Percentiles rank a stretch among this genome's conserved stretches.
phyloP scores from a whole-genome alignment of 371 early-diverging fungal genomes.

The Choanephora cucurbitarum region DNA sequence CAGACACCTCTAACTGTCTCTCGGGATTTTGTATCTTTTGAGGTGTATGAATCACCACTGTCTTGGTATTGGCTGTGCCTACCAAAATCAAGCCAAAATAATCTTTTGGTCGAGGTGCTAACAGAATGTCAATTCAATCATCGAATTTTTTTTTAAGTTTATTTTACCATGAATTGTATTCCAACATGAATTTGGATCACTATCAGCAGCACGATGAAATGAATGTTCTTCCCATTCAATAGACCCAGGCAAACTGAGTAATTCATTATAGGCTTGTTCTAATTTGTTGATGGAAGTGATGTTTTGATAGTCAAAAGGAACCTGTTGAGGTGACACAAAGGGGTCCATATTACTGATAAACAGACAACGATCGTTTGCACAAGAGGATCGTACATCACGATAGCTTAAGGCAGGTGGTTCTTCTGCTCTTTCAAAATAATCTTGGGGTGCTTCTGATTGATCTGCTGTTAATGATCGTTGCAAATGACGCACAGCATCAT shows the following conservation, averaged over 20 bases:
- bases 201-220: constrained; percentile 59
- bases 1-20: constrained; percentile 26
- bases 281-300: constrained; percentile 17
- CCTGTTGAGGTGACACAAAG: constrained; percentile 45
- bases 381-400: constrained; percentile 56
- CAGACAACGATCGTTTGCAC: constrained; percentile 59
- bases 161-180: constrained; percentile 50
- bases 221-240: constrained; percentile 52
- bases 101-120: constrained; percentile 40
- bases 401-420: constrained; percentile 48
- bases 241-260: constrained; percentile 32
- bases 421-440: constrained; percentile 53
- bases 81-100: constrained; percentile 57
- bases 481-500: constrained; percentile 56
- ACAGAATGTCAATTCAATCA: no score
- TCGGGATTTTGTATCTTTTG: constrained; percentile 29
- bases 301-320: constrained; percentile 32
- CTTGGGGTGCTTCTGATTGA: constrained; percentile 45
- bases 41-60: constrained; percentile 30
- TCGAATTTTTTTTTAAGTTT: no score
- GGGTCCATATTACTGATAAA: constrained; percentile 60
- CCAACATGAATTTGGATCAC: constrained; percentile 62
- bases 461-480: constrained; percentile 48
- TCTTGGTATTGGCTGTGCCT: constrained; percentile 28
- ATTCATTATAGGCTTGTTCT: constrained; percentile 14